These are phyloP conservation scores for Ophiostoma himal-ulmi DNA, from an alignment of 2,329 filamentous ascomycete species.

Conservation along the genomic window DNA sequence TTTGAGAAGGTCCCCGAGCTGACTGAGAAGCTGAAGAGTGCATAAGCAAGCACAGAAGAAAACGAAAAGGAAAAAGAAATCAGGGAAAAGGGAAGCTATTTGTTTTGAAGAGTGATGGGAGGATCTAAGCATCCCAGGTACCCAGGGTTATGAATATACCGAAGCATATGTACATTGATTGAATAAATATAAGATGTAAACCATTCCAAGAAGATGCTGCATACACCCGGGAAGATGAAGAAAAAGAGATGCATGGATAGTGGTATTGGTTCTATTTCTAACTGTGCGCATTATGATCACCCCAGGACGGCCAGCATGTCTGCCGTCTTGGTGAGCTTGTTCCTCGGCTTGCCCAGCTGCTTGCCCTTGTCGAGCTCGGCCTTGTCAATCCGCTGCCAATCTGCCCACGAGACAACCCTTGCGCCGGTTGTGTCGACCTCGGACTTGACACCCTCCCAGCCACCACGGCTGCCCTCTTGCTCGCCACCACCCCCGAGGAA, in stretches of 20 bases:
- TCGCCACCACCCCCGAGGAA: slow-evolving; percentile 36
- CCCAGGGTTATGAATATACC: not conserved
- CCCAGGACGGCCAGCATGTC: slow-evolving; percentile 53
- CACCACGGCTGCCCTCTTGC: slow-evolving; percentile 34
- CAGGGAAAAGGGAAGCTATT: slow-evolving; percentile 1
- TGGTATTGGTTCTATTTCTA: not conserved
- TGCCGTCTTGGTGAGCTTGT: slow-evolving; percentile 55
- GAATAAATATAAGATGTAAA: not conserved
- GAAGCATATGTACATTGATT: slow-evolving; percentile 5
- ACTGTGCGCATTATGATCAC: slow-evolving; percentile 25
- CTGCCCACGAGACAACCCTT: slow-evolving; percentile 67
- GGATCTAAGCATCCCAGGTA: not conserved
- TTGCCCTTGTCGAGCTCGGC: slow-evolving; percentile 65
- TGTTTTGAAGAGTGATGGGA: not conserved
- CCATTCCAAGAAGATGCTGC: not conserved
- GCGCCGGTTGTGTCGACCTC: slow-evolving; percentile 49
- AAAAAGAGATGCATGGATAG: not conserved
- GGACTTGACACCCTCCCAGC: slow-evolving; percentile 70
- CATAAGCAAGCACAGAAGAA: slow-evolving; percentile 23
- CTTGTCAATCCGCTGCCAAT: slow-evolving; percentile 79
- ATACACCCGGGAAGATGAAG: not conserved
- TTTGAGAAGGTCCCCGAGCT: slow-evolving; percentile 95
- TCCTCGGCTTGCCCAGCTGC: slow-evolving; percentile 66
- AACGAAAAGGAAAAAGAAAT: slow-evolving; percentile 20
- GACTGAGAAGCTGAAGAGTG: slow-evolving; percentile 81